Conservation (phyloP, 2,329 filamentous ascomycete species). For the Endothia cerciana region DNA sequence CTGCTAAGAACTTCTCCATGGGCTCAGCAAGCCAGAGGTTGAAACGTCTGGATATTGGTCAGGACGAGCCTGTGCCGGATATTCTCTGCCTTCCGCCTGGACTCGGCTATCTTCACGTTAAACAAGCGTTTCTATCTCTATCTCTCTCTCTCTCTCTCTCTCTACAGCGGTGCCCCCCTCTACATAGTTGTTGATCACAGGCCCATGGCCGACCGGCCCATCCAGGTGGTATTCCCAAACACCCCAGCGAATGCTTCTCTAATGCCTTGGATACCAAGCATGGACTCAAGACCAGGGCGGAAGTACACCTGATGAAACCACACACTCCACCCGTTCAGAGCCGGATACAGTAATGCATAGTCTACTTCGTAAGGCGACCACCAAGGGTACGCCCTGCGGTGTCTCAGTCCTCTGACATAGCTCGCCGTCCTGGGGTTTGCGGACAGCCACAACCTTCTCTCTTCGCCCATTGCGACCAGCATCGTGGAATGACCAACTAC, state of each 20-base stretch:
- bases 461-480: slow-evolving; percentile 31
- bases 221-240: background rate
- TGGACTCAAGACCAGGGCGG: background rate
- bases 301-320: slow-evolving; percentile 20
- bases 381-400: slow-evolving; percentile 29
- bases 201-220: background rate
- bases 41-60: too few relatives aligned
- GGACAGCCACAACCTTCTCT: slow-evolving; percentile 34
- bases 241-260: background rate
- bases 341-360: slow-evolving; percentile 29
- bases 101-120: too few relatives aligned
- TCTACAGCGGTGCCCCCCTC: background rate
- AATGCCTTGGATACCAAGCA: background rate
- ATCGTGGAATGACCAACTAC: slow-evolving; percentile 21
- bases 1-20: too few relatives aligned
- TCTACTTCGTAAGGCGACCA: slow-evolving; percentile 32
- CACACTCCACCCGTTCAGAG: slow-evolving; percentile 16
- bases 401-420: slow-evolving; percentile 31
- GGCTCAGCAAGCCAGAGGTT: too few relatives aligned
- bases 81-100: too few relatives aligned
- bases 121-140: too few relatives aligned
- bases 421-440: slow-evolving; percentile 31
- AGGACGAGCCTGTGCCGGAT: too few relatives aligned
- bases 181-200: background rate
- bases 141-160: too few relatives aligned